Conservation (phyloP, 495 filamentous ascomycete genomes). For the Bryoglossum gracile region DNA sequence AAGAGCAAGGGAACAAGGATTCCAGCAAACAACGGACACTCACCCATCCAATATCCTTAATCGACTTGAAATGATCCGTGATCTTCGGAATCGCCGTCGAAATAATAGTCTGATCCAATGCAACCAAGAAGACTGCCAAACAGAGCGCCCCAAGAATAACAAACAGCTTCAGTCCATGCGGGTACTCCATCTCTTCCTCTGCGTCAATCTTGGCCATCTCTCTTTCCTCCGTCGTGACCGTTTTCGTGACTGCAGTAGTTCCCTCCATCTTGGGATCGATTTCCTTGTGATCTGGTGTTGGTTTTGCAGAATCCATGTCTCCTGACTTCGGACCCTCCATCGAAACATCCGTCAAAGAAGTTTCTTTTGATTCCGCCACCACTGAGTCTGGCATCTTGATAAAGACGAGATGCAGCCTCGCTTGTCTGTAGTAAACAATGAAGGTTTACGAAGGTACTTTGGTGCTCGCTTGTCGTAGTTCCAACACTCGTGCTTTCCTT, state of each 20-base stretch:
- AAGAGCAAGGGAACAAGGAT: neutral
- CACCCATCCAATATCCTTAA: constrained; percentile 35
- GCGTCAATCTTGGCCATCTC: neutral
- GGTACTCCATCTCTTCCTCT: constrained; percentile 37
- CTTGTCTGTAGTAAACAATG: too few species aligned
- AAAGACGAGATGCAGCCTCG: too few species aligned
- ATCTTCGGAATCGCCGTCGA: constrained; percentile 50
- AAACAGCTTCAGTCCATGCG: constrained; percentile 36
- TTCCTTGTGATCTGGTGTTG: neutral
- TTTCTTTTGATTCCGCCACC: constrained; percentile 9
- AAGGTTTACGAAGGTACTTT: too few species aligned
- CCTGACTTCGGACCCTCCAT: constrained; percentile 12
- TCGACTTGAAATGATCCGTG: constrained; percentile 31
- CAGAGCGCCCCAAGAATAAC: constrained; percentile 45
- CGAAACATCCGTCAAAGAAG: constrained; percentile 9
- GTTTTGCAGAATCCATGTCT: neutral
- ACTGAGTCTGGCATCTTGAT: too few species aligned
- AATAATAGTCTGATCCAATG: constrained; percentile 58
- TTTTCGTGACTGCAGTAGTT: neutral
- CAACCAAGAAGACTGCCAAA: constrained; percentile 51
- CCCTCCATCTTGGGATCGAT: neutral
- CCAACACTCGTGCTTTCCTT: too few species aligned
- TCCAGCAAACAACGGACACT: neutral
- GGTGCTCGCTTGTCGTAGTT: too few species aligned
- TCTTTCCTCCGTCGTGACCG: neutral